A percentile compares a stretch with the other conserved stretches of the same genome.
Conservation (phyloP, 306 rosid species). For the Gynostemma pentaphyllum region DNA sequence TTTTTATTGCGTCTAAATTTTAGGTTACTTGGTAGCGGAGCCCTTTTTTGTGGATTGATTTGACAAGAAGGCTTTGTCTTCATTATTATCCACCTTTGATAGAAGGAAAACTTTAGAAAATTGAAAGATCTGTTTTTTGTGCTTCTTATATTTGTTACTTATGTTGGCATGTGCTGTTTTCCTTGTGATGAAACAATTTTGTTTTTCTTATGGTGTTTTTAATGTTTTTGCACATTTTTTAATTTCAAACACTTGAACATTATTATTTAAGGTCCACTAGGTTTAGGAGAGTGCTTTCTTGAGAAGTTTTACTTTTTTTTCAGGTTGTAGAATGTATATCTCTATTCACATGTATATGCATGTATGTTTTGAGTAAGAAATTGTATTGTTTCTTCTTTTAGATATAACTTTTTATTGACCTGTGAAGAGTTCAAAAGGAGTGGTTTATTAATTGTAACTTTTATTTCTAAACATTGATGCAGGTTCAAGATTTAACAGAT, state of each 20-base stretch:
- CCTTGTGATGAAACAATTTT: background rate
- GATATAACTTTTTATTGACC: no score
- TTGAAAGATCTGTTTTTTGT: no score
- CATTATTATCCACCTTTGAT: no score
- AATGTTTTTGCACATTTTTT: background rate
- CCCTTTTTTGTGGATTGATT: no score
- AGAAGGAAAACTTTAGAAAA: no score
- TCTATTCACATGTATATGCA: background rate
- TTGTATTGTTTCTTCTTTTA: no score
- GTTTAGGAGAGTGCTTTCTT: background rate
- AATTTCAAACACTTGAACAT: background rate
- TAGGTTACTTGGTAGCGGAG: no score
- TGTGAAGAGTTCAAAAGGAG: no score
- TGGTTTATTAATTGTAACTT: background rate
- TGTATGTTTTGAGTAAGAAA: background rate
- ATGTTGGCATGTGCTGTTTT: background rate
- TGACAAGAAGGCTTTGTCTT: no score
- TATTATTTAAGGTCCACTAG: background rate
- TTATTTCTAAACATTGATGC: constrained; percentile 10
- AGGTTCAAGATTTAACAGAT: constrained; percentile 61
- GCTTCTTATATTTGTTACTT: no score
- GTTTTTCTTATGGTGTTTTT: background rate
- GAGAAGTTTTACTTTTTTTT: no score
- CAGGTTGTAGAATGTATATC: background rate
- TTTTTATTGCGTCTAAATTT: no score